Evolutionary conservation across 2,329 filamentous ascomycete genomes (phyloP), one percentile per base, ranked within the genome.

Genomic region (Salinomyces thailandicus): DNA sequence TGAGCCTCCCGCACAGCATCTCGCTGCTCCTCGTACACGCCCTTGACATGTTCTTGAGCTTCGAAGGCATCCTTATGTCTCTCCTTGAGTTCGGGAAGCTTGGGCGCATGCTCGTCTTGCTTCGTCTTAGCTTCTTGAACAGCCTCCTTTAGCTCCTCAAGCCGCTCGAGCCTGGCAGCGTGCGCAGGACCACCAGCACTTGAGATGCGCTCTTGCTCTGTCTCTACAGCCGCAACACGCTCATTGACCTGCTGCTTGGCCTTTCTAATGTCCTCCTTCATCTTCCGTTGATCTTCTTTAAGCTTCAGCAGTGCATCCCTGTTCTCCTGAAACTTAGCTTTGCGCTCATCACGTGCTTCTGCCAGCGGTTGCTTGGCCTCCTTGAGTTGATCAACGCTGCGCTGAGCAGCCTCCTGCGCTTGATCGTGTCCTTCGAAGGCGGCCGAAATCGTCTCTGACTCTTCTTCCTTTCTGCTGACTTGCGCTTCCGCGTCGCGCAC

Each of bases 171-270:
- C 50, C 77, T 84, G 44, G 70, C 65, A 6, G 73, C 66, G 51
- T 82, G 75, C 16, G 73, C 74, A 17, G 81, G 81, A 24, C 85
- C 84, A 48, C 81, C 79, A 2, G 75, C 71, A 35, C 58, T 59
- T 12, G 57, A 57, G 26, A 94, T 68, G 3, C 79, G 76, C 32
- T 63, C 57, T 46, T 73, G 65, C 53, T 84, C 79, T 3, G 68
- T 64, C 2, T 54, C 43, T 18, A 78, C 72, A 11, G 71, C 62
- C 18, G 54, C 43, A 36, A 67, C 51, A 7, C 62, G 58, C 2
- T 62, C 59, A 14, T 53, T 41, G 15, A 72, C 65, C 11, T 58
- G 53, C 11, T 50, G 47, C 18, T 71, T 63, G 22, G 72, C 71
- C 11, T 59, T 61, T 40, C 70, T 75, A 6, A 86, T 60, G 31